These are phyloP conservation scores for Melanogaster broomeanus DNA, from an alignment of 768 basidiomycete species.

Conservation along the genomic window DNA sequence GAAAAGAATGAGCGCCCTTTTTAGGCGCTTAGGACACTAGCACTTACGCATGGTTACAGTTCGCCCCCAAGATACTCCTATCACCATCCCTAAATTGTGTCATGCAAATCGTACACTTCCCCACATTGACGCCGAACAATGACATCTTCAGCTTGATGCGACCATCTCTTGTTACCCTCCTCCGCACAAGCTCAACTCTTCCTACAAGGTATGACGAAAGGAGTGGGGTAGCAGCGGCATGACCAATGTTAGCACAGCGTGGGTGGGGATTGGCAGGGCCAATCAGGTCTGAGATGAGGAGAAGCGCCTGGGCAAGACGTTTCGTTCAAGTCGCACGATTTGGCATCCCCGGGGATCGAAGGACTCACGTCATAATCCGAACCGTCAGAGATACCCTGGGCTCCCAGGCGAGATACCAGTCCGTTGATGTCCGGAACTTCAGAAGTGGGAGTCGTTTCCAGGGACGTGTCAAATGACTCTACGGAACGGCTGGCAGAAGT, in stretches of 20 bases:
- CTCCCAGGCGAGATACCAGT: conserved; percentile 56
- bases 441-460: conserved; percentile 31
- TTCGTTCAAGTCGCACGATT: conserved; percentile 21
- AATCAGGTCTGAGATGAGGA: conserved; percentile 60
- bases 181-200: conserved; percentile 56
- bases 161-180: conserved; percentile 61
- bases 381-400: conserved; percentile 45
- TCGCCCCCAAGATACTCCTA: conserved; percentile 52
- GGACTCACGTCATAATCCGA: conserved; percentile 66
- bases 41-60: conserved; percentile 59
- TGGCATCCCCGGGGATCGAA: conserved; percentile 22
- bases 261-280: conserved; percentile 45
- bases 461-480: conserved; percentile 28
- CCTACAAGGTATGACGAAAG: conserved; percentile 35
- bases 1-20: not conserved
- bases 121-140: conserved; percentile 61
- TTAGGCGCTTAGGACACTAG: not conserved
- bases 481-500: conserved; percentile 23
- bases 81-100: conserved; percentile 67
- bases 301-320: conserved; percentile 48
- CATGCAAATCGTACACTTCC: conserved; percentile 75
- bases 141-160: conserved; percentile 71
- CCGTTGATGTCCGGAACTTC: conserved; percentile 63
- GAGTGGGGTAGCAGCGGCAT: not conserved
- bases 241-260: conserved; percentile 5